A percentile compares a stretch with the other conserved stretches of the same genome.
Conservation (phyloP, 495 filamentous ascomycete genomes). For the Hyaloscypha bicolor region DNA sequence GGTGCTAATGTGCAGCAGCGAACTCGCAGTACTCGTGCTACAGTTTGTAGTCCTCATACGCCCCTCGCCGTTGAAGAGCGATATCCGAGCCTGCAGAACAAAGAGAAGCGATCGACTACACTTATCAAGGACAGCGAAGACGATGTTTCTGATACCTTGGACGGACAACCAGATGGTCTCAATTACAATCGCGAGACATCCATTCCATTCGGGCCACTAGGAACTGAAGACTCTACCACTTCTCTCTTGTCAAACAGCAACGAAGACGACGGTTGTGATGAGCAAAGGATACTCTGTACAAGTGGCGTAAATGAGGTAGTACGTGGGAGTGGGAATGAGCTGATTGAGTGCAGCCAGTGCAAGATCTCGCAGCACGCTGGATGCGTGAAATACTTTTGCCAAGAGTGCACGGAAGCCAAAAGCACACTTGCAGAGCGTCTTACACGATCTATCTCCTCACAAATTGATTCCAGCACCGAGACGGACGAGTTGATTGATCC, state of each 20-base stretch:
- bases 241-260: background rate
- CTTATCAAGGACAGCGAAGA: background rate
- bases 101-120: background rate
- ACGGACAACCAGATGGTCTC: background rate
- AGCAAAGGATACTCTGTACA: background rate
- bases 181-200: background rate
- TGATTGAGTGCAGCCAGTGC: constrained; percentile 2
- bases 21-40: background rate
- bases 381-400: background rate
- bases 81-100: background rate
- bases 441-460: background rate
- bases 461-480: background rate
- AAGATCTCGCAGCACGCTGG: background rate
- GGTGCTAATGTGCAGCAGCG: background rate
- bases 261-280: background rate
- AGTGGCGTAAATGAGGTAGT: background rate
- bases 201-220: background rate
- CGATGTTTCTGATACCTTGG: background rate
- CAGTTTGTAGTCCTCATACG: background rate
- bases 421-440: too few species aligned
- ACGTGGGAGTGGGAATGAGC: background rate
- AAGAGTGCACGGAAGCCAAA: background rate
- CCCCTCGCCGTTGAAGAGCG: background rate
- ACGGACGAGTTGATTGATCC: background rate
- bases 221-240: background rate